Evolutionary conservation across 2,329 filamentous ascomycete genomes (phyloP).

Genomic region (Diaporthe eres): DNA sequence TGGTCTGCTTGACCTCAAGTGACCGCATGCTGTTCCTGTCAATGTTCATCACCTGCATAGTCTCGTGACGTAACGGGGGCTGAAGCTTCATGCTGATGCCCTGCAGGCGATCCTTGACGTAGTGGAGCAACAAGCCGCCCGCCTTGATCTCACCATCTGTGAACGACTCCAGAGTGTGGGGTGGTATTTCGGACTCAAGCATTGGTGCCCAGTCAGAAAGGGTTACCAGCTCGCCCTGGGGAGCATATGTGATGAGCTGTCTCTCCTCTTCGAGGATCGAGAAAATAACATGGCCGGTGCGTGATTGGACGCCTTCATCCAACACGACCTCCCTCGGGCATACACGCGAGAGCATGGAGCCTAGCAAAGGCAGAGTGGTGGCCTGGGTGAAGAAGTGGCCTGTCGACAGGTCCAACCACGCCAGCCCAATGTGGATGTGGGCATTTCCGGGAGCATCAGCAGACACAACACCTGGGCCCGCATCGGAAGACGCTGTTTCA

Average conservation of each 20-base stretch:
- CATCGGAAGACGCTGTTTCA: neutral
- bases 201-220: conserved; percentile 80
- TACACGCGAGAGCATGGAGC: conserved; percentile 87
- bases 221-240: conserved; percentile 59
- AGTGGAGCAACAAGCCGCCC: conserved; percentile 85
- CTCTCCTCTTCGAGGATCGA: conserved; percentile 81
- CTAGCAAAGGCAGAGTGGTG: conserved; percentile 77
- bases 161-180: conserved; percentile 69
- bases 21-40: conserved; percentile 93
- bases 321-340: conserved; percentile 88
- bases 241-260: conserved; percentile 81
- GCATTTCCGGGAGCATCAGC: conserved; percentile 42
- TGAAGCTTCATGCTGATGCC: conserved; percentile 86
- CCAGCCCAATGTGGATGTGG: conserved; percentile 75
- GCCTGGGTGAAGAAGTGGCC: conserved; percentile 92
- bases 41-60: conserved; percentile 86
- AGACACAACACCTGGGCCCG: conserved; percentile 34
- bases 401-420: conserved; percentile 96
- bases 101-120: conserved; percentile 84
- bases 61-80: conserved; percentile 81
- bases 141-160: conserved; percentile 79
- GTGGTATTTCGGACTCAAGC: conserved; percentile 79
- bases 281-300: conserved; percentile 73
- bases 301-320: conserved; percentile 71
- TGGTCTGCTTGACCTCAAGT: conserved; percentile 89